These are phyloP conservation scores for Tulasnella sp. DNA, from an alignment of 768 basidiomycete species.

Conservation along the genomic window DNA sequence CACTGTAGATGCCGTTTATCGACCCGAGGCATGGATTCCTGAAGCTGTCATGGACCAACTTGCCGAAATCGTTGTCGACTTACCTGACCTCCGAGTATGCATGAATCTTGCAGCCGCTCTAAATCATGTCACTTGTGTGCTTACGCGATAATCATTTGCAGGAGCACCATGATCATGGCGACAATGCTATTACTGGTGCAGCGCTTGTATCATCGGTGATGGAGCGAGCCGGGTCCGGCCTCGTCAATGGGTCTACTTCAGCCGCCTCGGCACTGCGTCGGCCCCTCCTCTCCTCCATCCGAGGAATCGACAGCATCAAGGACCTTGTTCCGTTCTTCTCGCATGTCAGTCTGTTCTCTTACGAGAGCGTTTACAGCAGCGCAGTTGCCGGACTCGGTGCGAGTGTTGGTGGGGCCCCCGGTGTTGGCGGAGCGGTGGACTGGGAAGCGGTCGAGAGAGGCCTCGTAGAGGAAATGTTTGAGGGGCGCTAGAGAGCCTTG, in stretches of 20 bases:
- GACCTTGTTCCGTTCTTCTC: conserved; percentile 89
- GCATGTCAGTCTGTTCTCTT: conserved; percentile 74
- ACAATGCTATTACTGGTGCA: background rate
- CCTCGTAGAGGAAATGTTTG: conserved; percentile 82
- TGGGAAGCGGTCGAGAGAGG: conserved; percentile 81
- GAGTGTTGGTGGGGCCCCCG: background rate
- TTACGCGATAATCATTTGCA: background rate
- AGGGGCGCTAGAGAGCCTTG: conserved; percentile 25
- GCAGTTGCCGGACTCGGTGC: background rate
- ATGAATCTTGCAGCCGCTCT: background rate
- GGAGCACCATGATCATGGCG: background rate
- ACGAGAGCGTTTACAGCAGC: conserved; percentile 81
- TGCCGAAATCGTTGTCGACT: conserved; percentile 64
- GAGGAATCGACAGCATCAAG: conserved; percentile 70
- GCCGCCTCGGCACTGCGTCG: conserved; percentile 44
- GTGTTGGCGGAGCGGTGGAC: conserved; percentile 56
- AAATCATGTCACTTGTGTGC: background rate
- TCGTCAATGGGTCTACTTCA: conserved; percentile 19
- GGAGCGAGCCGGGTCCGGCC: background rate
- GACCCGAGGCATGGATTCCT: conserved; percentile 69
- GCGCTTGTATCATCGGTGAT: background rate
- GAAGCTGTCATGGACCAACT: conserved; percentile 87
- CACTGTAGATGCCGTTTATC: conserved; percentile 89
- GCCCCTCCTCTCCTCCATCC: conserved; percentile 56
- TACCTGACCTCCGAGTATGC: conserved; percentile 31